These are phyloP conservation scores for Theileria equi DNA, from an alignment of 169 alveolate species.

Conservation along the genomic window DNA sequence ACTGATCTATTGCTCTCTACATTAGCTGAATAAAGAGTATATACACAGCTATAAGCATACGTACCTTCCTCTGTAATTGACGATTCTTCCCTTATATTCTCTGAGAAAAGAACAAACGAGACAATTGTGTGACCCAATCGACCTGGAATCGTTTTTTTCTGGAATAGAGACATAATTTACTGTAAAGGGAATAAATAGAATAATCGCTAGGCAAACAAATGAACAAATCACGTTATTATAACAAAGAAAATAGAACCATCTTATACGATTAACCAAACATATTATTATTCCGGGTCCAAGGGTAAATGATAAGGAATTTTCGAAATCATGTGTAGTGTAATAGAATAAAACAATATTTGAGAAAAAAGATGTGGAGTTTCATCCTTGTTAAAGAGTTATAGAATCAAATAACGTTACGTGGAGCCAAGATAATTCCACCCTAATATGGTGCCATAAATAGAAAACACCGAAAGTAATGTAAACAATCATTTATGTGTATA, in stretches of 20 bases:
- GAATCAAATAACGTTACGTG: background rate
- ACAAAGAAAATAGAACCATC: too few relatives aligned
- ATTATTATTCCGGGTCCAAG: too few relatives aligned
- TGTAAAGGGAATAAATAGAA: background rate
- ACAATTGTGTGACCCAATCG: constrained; percentile 52
- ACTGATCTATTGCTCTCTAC: background rate
- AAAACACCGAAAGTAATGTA: too few relatives aligned
- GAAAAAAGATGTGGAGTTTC: background rate
- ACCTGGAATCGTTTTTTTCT: constrained; percentile 3
- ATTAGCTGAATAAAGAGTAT: background rate
- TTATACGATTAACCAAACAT: too few relatives aligned
- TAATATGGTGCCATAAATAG: too few relatives aligned
- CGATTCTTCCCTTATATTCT: constrained; percentile 1
- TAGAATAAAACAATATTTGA: background rate
- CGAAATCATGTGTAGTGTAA: constrained; percentile 2
- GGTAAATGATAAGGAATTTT: too few relatives aligned
- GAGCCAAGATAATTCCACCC: too few relatives aligned
- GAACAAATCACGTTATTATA: too few relatives aligned
- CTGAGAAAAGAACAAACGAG: constrained; percentile 16
- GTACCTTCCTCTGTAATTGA: background rate
- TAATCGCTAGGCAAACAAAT: background rate
- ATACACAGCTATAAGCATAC: background rate
- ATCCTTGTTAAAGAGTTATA: background rate
- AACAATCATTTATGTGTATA: background rate
- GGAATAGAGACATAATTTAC: background rate